These are phyloP conservation scores for Pestalotiopsis sp. DNA, from an alignment of 2,329 filamentous ascomycete genomes.

Conservation along the genomic window DNA sequence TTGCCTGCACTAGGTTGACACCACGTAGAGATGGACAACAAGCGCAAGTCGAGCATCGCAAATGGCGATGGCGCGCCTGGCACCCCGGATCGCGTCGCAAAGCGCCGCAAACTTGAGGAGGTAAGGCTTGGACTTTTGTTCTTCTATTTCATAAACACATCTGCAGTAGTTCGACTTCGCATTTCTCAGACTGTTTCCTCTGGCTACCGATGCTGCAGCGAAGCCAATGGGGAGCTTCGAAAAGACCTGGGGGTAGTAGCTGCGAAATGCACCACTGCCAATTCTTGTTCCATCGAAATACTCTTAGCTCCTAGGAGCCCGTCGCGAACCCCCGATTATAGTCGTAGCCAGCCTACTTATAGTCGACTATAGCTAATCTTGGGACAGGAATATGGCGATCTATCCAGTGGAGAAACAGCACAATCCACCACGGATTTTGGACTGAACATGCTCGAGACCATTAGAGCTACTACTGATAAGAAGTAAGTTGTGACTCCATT, in stretches of 20 bases:
- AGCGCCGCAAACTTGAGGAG: conserved; percentile 57
- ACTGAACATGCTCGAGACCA: conserved; percentile 72
- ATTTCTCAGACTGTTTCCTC: not conserved
- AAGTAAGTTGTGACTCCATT: conserved; percentile 56
- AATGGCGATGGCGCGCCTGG: conserved; percentile 47
- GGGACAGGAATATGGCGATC: conserved; percentile 46
- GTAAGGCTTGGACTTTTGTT: conserved; percentile 35
- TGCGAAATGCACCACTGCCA: not conserved
- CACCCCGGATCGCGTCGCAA: conserved; percentile 54
- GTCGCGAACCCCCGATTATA: conserved; percentile 2
- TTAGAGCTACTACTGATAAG: conserved; percentile 79
- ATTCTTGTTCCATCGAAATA: conserved; percentile 6
- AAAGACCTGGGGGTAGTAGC: not conserved
- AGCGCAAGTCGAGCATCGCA: conserved; percentile 53
- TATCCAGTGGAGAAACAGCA: conserved; percentile 60
- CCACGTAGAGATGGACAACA: conserved; percentile 52
- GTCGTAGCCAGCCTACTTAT: not conserved
- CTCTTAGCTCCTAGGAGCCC: conserved; percentile 10
- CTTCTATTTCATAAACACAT: not conserved
- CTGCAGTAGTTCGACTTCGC: not conserved
- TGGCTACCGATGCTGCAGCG: not conserved
- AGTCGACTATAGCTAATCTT: conserved; percentile 14
- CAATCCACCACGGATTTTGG: conserved; percentile 74
- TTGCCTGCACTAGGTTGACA: conserved; percentile 13
- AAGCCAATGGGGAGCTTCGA: not conserved